Conservation (phyloP, 2,329 filamentous ascomycete genomes). For the Chaetomium sp. region DNA sequence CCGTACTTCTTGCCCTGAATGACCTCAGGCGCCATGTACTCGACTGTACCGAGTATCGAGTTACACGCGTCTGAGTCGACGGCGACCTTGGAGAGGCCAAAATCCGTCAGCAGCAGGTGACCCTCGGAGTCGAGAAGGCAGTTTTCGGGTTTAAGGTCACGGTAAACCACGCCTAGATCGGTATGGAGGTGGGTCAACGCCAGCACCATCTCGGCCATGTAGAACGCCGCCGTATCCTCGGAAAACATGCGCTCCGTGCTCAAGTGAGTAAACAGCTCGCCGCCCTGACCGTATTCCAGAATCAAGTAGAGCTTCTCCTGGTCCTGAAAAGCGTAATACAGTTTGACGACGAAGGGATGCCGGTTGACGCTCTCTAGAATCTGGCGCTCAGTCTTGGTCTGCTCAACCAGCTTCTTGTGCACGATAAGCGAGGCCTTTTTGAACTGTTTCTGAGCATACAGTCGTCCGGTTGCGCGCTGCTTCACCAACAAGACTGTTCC, state of each 20-base stretch:
- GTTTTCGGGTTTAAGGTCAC: conserved; percentile 96
- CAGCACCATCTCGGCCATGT: conserved; percentile 97
- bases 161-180: conserved; percentile 88
- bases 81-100: conserved; percentile 91
- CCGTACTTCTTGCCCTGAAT: conserved; percentile 84
- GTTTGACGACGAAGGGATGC: conserved; percentile 95
- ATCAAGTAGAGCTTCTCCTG: conserved; percentile 97
- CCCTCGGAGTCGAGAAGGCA: conserved; percentile 87
- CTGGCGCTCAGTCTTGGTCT: conserved; percentile 92
- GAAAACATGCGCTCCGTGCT: conserved; percentile 92
- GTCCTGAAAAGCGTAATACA: conserved; percentile 98
- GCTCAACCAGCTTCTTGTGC: conserved; percentile 91
- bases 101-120: conserved; percentile 91
- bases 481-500: conserved; percentile 92
- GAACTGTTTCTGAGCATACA: conserved; percentile 98
- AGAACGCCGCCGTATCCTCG: conserved; percentile 84
- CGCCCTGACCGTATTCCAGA: conserved; percentile 93
- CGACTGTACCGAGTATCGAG: conserved; percentile 87
- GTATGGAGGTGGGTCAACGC: conserved; percentile 90
- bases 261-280: conserved; percentile 93
- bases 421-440: conserved; percentile 94
- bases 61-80: conserved; percentile 69
- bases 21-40: conserved; percentile 98
- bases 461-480: conserved; percentile 75
- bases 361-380: conserved; percentile 94